Evolutionary conservation across 768 basidiomycete species (phyloP).

Genomic region (Psilocybe cubensis): DNA sequence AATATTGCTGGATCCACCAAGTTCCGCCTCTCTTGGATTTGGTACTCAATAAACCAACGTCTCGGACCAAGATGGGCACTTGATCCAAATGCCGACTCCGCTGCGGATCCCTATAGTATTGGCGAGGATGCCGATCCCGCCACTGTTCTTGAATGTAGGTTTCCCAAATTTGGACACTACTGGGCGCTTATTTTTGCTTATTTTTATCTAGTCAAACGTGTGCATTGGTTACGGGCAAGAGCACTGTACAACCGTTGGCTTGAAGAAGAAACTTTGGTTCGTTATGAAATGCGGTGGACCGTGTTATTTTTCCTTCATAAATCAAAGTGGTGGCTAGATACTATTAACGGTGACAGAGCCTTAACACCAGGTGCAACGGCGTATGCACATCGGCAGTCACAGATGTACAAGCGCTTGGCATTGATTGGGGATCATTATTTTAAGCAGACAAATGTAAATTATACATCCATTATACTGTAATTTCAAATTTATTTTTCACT

Average conservation of each 20-base stretch:
- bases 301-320: not conserved
- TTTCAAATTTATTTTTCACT: too few species aligned
- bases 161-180: not conserved
- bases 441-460: too few species aligned
- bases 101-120: not conserved
- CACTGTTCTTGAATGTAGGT: conserved; percentile 11
- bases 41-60: conserved; percentile 1
- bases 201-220: conserved; percentile 8
- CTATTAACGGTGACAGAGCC: too few species aligned
- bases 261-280: conserved; percentile 8
- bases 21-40: conserved; percentile 14
- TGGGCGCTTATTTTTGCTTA: not conserved
- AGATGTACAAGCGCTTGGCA: not conserved
- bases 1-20: conserved; percentile 11
- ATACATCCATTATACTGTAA: too few species aligned
- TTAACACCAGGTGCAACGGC: not conserved
- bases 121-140: not conserved
- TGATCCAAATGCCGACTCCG: not conserved
- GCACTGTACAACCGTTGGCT: conserved; percentile 12
- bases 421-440: not conserved
- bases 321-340: not conserved
- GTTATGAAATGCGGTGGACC: conserved; percentile 4
- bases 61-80: not conserved
- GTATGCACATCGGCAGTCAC: not conserved
- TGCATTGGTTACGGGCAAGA: conserved; percentile 21